Evolutionary conservation across 352 stramenopile genomes (phyloP), one percentile per base, ranked within the genome.

Genomic region (Phytophthora capsici): DNA sequence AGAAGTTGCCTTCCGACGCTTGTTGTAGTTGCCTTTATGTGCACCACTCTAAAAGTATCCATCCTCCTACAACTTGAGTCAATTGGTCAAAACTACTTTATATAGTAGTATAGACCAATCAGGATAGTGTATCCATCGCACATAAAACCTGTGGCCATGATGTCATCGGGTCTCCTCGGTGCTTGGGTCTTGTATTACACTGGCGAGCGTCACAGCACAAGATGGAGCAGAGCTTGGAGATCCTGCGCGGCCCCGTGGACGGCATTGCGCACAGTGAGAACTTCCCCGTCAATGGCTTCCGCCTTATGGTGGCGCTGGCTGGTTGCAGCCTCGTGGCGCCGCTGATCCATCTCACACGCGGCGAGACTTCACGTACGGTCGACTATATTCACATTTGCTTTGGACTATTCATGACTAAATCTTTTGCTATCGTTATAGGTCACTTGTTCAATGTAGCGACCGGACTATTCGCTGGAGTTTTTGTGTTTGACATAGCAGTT

Each of bases 401-500:
- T 34, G 28, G 28, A 34, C 28, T 34, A 34, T 34, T 28, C 16
- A 19, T 41, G n/a, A 20, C 8, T 40, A 38, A 12, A 13, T 6
- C 8, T 38, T 60, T 48, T 23, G 32, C 4, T 2, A 8, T 28
- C 55, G 26, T 32, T n/a, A 57, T 38, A 94, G 86, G 84, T 19
- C 87, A 95, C 48, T 47, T 88, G 61, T 90, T 92, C 36, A 94
- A 92, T 57, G 68, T 89, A 20, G 55, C 71, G 19, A 57, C 77
- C n/a, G 88, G 88, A 9, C 45, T 93, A 16, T 82, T 80, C 44
- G 82, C 68, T 0, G 88, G 85, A 23, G 63, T 80, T 38, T 95
- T 93, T 43, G 88, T 95, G 30, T 95, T 94, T 48, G 88, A 93
- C 62, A 80, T 75, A 58, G 87, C 82, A 4, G 78, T 95, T 53